Conservation (phyloP, 2,329 filamentous ascomycete genomes). For the Penicillium rolfsii region DNA sequence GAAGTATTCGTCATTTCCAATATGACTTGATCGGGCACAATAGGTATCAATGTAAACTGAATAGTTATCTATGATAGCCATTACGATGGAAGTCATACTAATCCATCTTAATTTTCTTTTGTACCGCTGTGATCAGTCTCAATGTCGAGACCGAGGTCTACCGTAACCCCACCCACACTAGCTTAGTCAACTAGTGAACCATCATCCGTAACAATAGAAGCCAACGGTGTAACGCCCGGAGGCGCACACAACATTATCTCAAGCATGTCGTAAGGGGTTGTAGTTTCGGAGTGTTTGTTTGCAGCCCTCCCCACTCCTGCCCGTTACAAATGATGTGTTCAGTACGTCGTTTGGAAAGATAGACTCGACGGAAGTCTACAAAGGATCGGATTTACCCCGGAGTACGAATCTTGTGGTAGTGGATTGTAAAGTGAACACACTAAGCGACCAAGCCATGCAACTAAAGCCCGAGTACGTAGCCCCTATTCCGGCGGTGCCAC, state of each 20-base stretch:
- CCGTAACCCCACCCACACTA: not conserved
- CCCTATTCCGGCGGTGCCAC: not conserved
- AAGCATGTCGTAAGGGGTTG: constrained; percentile 9
- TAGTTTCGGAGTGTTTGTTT: constrained; percentile 14
- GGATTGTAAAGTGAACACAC: not conserved
- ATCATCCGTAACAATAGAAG: not conserved
- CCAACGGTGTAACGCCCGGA: not conserved
- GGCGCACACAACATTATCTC: not conserved
- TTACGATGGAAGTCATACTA: not conserved
- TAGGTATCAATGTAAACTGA: not conserved
- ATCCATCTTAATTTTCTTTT: not conserved
- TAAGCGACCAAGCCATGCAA: not conserved
- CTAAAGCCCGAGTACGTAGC: not conserved
- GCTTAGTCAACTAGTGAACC: not conserved
- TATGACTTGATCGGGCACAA: not conserved
- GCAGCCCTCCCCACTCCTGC: not conserved
- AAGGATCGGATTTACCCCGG: not conserved
- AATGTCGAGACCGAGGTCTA: not conserved
- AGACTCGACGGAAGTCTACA: no score
- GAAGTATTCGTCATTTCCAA: constrained; percentile 1
- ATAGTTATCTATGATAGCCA: not conserved
- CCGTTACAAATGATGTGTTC: not conserved
- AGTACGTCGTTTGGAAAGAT: no score
- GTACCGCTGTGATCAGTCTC: not conserved
- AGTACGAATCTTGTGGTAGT: not conserved